Evolutionary conservation across 2,329 filamentous ascomycete genomes (phyloP).

Genomic region (Fusarium sp.): DNA sequence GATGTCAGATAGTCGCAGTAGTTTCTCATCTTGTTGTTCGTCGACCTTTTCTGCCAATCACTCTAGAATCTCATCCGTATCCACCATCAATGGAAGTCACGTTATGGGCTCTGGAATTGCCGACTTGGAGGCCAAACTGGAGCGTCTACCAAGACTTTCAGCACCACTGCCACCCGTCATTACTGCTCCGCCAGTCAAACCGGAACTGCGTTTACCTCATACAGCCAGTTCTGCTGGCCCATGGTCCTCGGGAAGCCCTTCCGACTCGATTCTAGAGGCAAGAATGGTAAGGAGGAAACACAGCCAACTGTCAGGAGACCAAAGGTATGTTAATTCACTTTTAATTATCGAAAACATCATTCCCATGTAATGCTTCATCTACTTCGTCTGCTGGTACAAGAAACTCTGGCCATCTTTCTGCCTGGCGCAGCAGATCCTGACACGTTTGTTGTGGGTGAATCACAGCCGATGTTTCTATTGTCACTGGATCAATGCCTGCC

Average conservation of each 20-base stretch:
- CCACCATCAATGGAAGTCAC: constrained; percentile 60
- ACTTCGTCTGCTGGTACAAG: neutral
- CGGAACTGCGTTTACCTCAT: constrained; percentile 23
- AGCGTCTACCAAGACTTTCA: constrained; percentile 42
- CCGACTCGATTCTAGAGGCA: constrained; percentile 32
- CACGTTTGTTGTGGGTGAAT: constrained; percentile 16
- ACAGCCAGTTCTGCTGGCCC: neutral
- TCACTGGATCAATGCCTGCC: constrained; percentile 3
- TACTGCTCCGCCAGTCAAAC: constrained; percentile 15
- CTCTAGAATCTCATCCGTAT: constrained; percentile 66
- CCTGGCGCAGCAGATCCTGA: neutral
- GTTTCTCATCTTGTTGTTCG: constrained; percentile 62
- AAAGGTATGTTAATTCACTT: constrained; percentile 31
- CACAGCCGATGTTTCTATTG: constrained; percentile 4
- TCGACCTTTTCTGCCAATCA: constrained; percentile 60
- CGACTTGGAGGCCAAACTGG: constrained; percentile 55
- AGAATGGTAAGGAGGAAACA: constrained; percentile 37
- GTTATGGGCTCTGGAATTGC: constrained; percentile 50
- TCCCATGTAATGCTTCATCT: neutral
- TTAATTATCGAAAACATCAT: neutral
- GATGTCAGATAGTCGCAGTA: constrained; percentile 64
- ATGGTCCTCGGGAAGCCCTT: constrained; percentile 20
- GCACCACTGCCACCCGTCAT: constrained; percentile 21
- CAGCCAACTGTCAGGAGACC: constrained; percentile 42
- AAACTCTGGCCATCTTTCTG: neutral